Percentiles rank a stretch among this genome's conserved stretches.
These are phyloP conservation scores for Fusarium sp. DNA, from an alignment of 2,329 filamentous ascomycete genomes.

Conservation along the genomic window DNA sequence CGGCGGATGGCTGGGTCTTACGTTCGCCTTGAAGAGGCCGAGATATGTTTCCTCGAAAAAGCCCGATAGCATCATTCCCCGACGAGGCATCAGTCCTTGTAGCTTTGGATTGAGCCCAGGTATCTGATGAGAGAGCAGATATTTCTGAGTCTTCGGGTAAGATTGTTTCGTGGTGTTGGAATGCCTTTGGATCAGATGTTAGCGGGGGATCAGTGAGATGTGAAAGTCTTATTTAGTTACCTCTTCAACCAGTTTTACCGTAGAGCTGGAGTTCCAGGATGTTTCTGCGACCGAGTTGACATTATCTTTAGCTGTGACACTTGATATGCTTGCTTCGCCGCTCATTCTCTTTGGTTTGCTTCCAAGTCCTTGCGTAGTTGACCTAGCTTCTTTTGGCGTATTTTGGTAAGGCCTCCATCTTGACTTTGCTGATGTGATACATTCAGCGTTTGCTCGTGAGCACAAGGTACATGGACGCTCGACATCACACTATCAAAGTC, in stretches of 20 bases:
- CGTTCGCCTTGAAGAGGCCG: not conserved
- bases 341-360: fast-evolving
- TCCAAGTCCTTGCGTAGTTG: fast-evolving
- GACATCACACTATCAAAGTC: too few relatives aligned
- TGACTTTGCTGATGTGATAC: too few relatives aligned
- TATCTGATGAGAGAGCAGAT: not conserved
- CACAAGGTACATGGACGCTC: too few relatives aligned
- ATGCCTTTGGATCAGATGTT: not conserved
- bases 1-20: fast-evolving
- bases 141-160: too few relatives aligned
- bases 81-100: too few relatives aligned
- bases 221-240: not conserved
- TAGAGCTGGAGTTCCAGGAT: constrained; percentile 20
- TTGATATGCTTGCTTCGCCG: too few relatives aligned
- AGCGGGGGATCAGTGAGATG: fast-evolving
- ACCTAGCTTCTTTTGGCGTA: fast-evolving
- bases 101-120: constrained; percentile 2
- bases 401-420: not conserved
- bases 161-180: too few relatives aligned
- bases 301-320: too few relatives aligned
- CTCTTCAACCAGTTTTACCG: constrained; percentile 16
- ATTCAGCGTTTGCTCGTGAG: too few relatives aligned
- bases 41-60: not conserved
- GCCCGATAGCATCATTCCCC: too few relatives aligned
- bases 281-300: not conserved